A percentile compares a stretch with the other conserved stretches of the same genome.
Evolutionary conservation across 108 stramenopile genomes (phyloP).

Genomic region (Nannochloropsis oceanica): DNA sequence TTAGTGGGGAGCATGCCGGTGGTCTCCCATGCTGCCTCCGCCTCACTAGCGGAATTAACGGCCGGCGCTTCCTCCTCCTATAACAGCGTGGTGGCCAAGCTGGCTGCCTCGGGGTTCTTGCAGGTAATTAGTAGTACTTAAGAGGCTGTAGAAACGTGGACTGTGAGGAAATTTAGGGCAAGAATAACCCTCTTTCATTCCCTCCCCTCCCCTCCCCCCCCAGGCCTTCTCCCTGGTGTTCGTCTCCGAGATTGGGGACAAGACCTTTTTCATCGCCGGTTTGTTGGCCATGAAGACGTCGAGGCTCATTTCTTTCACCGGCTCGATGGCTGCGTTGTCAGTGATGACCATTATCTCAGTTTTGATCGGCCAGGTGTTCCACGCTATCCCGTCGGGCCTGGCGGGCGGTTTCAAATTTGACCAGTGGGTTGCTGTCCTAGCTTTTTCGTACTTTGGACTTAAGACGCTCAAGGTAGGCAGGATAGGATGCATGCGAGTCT

Average conservation of each 20-base stretch:
- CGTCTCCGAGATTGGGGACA: slow-evolving; percentile 97
- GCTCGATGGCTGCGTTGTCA: slow-evolving; percentile 69
- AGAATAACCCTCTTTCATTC: too few species aligned
- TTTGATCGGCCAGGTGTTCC: slow-evolving; percentile 81
- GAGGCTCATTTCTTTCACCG: slow-evolving; percentile 72
- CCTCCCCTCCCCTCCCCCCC: too few species aligned
- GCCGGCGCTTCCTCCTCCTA: background rate
- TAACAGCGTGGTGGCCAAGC: background rate
- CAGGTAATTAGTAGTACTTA: background rate
- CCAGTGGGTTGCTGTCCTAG: slow-evolving; percentile 71
- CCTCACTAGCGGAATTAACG: background rate
- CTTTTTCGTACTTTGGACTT: slow-evolving; percentile 95
- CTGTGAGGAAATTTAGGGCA: too few species aligned
- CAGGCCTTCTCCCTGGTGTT: slow-evolving; percentile 63
- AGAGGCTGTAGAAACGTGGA: too few species aligned
- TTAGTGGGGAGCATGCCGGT: background rate
- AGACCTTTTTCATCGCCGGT: slow-evolving; percentile 99
- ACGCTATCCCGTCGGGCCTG: slow-evolving; percentile 61
- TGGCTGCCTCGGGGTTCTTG: background rate
- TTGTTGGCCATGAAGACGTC: slow-evolving; percentile 72
- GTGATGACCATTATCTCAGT: slow-evolving; percentile 90
- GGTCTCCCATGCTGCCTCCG: background rate
- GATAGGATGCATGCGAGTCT: too few species aligned
- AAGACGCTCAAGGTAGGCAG: slow-evolving; percentile 63
- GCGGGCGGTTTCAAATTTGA: slow-evolving; percentile 65